Conservation (phyloP, 495 filamentous ascomycete genomes). For the Trichoderma orchidacearum region DNA sequence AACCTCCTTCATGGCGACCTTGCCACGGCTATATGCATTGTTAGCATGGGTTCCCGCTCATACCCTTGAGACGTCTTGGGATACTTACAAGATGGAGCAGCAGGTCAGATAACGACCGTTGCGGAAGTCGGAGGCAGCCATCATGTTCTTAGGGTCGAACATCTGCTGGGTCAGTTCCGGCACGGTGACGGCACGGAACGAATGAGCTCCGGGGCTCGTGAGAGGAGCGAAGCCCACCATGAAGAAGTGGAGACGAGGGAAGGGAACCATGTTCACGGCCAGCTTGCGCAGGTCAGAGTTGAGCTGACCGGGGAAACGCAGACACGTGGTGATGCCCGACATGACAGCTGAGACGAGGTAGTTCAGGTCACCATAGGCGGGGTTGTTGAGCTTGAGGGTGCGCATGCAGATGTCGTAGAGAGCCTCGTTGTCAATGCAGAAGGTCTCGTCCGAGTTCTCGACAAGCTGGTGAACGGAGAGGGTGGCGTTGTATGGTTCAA, state of each 20-base stretch:
- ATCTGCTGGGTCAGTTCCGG: constrained; percentile 99
- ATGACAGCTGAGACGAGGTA: constrained; percentile 99
- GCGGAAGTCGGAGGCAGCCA: constrained; percentile 99
- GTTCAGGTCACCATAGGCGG: constrained; percentile 98
- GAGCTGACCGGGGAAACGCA: constrained; percentile 98
- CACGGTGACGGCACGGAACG: constrained; percentile 94
- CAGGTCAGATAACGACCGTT: constrained; percentile 99
- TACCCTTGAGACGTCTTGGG: background rate
- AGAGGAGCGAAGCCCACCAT: constrained; percentile 99
- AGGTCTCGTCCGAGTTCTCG: constrained; percentile 99
- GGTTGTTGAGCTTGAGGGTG: constrained; percentile 95
- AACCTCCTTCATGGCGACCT: constrained; percentile 99
- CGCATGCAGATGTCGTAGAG: constrained; percentile 99
- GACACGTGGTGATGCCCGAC: constrained; percentile 96
- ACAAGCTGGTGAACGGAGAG: constrained; percentile 98
- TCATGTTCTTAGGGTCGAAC: constrained; percentile 99
- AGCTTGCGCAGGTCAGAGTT: constrained; percentile 99
- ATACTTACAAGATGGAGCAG: constrained; percentile 84
- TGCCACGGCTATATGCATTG: constrained; percentile 60
- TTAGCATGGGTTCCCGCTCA: constrained; percentile 11
- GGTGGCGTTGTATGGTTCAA: constrained; percentile 99
- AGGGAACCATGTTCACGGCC: constrained; percentile 99
- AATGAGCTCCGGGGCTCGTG: constrained; percentile 85
- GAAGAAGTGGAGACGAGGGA: constrained; percentile 99
- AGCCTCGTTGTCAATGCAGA: constrained; percentile 99